phyloP scores from a whole-genome alignment of 306 rosid genomes.

The Cucurbita argyrosperma region DNA sequence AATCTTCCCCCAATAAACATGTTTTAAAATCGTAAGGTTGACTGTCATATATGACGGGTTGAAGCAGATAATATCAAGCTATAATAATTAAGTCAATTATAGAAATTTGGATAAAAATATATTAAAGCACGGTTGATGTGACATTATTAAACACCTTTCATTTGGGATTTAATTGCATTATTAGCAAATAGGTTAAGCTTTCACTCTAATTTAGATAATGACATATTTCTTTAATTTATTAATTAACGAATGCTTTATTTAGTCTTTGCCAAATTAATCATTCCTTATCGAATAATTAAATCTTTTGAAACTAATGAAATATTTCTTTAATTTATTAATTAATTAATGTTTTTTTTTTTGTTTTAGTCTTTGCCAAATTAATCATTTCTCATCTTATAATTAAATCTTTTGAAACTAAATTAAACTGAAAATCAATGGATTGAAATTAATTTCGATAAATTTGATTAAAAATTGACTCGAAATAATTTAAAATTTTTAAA shows the following conservation, averaged over 20 bases:
- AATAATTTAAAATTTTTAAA: no score
- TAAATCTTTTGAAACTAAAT: not conserved
- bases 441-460: not conserved
- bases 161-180: not conserved
- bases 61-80: no score
- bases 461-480: not conserved
- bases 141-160: not conserved
- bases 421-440: not conserved
- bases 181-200: not conserved
- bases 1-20: no score
- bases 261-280: not conserved
- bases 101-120: not conserved
- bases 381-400: no score
- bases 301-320: no score
- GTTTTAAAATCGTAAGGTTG: no score
- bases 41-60: no score
- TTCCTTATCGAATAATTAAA: not conserved
- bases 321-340: no score
- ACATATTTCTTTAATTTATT: not conserved
- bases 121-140: not conserved
- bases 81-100: not conserved
- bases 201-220: not conserved
- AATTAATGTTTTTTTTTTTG: no score
- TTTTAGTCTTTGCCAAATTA: no score
- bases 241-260: not conserved